Base-by-base conservation (phyloP, 164 flowering plant species). In the Chimonanthus salicifolius region DNA sequence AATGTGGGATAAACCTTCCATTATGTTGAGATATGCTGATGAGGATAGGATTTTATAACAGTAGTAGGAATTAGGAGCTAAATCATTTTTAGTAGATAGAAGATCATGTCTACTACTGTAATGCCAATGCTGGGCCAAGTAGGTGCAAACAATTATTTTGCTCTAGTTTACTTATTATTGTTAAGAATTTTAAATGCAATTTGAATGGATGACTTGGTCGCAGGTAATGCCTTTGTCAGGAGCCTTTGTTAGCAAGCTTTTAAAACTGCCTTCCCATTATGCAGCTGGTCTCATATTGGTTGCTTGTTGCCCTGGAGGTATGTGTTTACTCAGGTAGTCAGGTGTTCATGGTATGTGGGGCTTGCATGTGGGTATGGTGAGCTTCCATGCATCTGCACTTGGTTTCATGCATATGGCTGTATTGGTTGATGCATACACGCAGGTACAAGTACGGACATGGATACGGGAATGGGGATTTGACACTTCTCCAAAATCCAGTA, bases 201-300 rank as follows among this genome's bases (percentile, higher is more conserved):
- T 10, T 8, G 33, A 33, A 13, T 15, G 11, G 10, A 62, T 79
- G 62, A n/a, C 47, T 68, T 54, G 45, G 81, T 70, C 77, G 71
- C 83, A 94, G 98, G 85, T 94, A 76, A 94, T 94, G 97, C 98
- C 97, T 68, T 76, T 92, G 70, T 94, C 97, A 3, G 97, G 89
- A 44, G 90, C 71, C 77, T 75, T 86, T 70, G 85, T 92, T 66
- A 92, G 97, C 89, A 91, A 90, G 82, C 89, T 92, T 70, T 83
- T 94, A 62, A 83, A 77, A 54, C 70, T 94, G 76, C 98, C 97
- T 58, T 84, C 97, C 21, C 71, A 92, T 83, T 94, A 91, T 84
- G 97, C 97, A 64, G 97, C 97, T 74, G 98, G 98, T 74, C 79
- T 92, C 71, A 94, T 92, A 78, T 82, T 94, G 82, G 98, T 94